Conservation (phyloP, 495 filamentous ascomycete species). For the Aspergillus incahuasiensis region DNA sequence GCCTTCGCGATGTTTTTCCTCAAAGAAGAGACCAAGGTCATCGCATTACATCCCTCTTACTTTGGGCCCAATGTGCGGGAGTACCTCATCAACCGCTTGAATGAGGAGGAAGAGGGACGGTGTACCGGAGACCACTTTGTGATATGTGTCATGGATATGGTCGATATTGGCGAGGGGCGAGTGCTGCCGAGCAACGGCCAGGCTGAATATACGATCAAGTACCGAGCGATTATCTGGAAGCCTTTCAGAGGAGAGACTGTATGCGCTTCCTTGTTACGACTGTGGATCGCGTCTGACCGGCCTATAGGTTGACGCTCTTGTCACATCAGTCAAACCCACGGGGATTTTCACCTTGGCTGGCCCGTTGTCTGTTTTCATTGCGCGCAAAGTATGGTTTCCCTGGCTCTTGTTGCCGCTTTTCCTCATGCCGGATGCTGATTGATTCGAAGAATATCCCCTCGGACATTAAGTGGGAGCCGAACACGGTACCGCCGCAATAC, state of each 20-base stretch:
- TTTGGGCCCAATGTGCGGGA: conserved; percentile 89
- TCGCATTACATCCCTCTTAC: conserved; percentile 93
- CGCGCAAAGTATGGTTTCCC: conserved; percentile 62
- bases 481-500: conserved; percentile 79
- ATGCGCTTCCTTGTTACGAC: conserved; percentile 29
- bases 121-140: conserved; percentile 92
- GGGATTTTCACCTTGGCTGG: conserved; percentile 92
- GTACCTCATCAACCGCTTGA: conserved; percentile 76
- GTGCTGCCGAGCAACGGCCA: conserved; percentile 85
- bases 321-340: conserved; percentile 80
- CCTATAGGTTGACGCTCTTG: conserved; percentile 80
- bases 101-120: conserved; percentile 89
- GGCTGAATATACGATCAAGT: conserved; percentile 91
- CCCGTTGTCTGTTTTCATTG: conserved; percentile 84
- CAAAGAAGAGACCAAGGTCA: conserved; percentile 85
- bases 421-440: conserved; percentile 23
- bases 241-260: conserved; percentile 97
- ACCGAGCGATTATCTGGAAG: conserved; percentile 93
- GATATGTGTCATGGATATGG: conserved; percentile 92
- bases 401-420: neutral
- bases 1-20: conserved; percentile 82
- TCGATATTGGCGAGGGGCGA: conserved; percentile 84
- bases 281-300: neutral
- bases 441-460: conserved; percentile 73
- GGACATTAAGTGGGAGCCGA: conserved; percentile 89